Evolutionary conservation across 768 basidiomycete genomes (phyloP).

Genomic region (Boletus rex-veris): DNA sequence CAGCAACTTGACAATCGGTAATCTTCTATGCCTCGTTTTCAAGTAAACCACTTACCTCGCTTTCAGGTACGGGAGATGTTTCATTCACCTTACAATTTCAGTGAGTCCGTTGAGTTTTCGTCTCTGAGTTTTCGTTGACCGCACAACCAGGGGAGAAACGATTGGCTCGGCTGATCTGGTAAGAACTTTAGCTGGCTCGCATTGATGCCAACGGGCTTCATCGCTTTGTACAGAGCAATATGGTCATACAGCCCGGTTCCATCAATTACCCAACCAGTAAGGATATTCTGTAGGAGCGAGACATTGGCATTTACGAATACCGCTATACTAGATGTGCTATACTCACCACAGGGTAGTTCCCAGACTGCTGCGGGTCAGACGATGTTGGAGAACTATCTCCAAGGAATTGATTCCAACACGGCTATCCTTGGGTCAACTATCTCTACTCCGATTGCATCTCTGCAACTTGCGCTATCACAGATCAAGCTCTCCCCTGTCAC

Average conservation of each 20-base stretch:
- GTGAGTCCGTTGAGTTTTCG: conserved; percentile 28
- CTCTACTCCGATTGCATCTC: conserved; percentile 58
- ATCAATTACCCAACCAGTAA: conserved; percentile 52
- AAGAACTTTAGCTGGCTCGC: conserved; percentile 9
- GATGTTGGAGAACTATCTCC: conserved; percentile 66
- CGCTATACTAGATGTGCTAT: conserved; percentile 49
- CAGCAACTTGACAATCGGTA: conserved; percentile 40
- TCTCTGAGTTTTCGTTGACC: not conserved
- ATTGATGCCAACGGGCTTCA: not conserved
- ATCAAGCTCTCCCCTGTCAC: conserved; percentile 58
- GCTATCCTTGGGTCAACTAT: conserved; percentile 51
- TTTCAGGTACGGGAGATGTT: conserved; percentile 59
- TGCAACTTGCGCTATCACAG: conserved; percentile 57
- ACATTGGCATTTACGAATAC: not conserved
- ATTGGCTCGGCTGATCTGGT: conserved; percentile 62
- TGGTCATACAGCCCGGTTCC: conserved; percentile 60
- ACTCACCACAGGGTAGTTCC: conserved; percentile 53
- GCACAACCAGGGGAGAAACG: conserved; percentile 39
- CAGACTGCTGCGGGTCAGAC: conserved; percentile 46
- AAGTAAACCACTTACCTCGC: conserved; percentile 36
- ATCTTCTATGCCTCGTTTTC: not conserved
- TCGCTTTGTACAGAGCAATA: conserved; percentile 37
- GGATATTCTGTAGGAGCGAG: not conserved
- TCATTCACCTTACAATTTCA: conserved; percentile 57
- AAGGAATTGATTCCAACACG: conserved; percentile 54